A percentile compares a stretch with the other conserved stretches of the same genome.
phyloP scores from a whole-genome alignment of 1,139 yeast genomes.

The Hansenula sp. region DNA sequence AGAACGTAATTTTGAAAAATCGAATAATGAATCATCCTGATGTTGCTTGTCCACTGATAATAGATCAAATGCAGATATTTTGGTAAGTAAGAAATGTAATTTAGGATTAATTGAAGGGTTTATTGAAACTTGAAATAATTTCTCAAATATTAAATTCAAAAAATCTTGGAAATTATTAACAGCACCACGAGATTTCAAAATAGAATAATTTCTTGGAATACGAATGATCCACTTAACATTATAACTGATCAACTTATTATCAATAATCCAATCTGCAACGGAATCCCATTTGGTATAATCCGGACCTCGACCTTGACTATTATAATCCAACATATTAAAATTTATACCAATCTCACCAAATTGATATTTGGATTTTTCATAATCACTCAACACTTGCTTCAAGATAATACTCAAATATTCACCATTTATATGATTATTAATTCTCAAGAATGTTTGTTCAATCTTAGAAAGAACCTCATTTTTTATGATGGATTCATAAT shows the following conservation, averaged over 20 bases:
- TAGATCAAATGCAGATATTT: constrained; percentile 19
- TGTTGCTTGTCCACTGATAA: constrained; percentile 12
- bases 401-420: constrained; percentile 86
- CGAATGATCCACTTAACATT: constrained; percentile 23
- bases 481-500: constrained; percentile 16
- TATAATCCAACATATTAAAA: constrained; percentile 12
- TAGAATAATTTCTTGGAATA: constrained; percentile 20
- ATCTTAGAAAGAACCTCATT: constrained; percentile 41
- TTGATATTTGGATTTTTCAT: constrained; percentile 23
- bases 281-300: constrained; percentile 15
- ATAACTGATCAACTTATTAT: constrained; percentile 21
- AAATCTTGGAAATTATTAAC: constrained; percentile 17
- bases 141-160: constrained; percentile 17
- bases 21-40: constrained; percentile 16
- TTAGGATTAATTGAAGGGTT: constrained; percentile 17
- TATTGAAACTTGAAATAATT: constrained; percentile 20
- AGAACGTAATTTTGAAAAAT: constrained; percentile 8
- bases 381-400: constrained; percentile 84
- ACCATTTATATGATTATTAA: constrained; percentile 91
- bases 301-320: background rate
- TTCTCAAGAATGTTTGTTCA: constrained; percentile 89
- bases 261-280: constrained; percentile 19
- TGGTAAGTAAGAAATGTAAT: constrained; percentile 20
- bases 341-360: constrained; percentile 21
- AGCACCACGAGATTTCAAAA: constrained; percentile 6